These are phyloP conservation scores for Leccinum laetum DNA, from an alignment of 1,284 basidiomycete species.

Conservation along the genomic window DNA sequence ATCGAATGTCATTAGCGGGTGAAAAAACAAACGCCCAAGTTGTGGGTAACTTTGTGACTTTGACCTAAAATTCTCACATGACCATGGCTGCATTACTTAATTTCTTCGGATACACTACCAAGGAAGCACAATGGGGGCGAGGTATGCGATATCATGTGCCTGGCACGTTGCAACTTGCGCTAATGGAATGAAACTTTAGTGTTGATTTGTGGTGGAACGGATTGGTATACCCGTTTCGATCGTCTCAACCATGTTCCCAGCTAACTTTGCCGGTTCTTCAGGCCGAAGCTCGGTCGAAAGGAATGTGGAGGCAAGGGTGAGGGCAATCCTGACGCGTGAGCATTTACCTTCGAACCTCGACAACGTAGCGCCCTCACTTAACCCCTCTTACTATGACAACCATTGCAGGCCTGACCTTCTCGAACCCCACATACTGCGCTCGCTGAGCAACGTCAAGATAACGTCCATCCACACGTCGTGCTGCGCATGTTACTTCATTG, in stretches of 20 bases:
- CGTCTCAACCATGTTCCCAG: slow-evolving; percentile 8
- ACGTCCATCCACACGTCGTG: slow-evolving; percentile 74
- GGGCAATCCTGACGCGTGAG: slow-evolving; percentile 43
- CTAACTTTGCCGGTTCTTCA: slow-evolving; percentile 31
- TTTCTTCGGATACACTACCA: slow-evolving; percentile 23
- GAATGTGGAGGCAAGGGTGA: slow-evolving; percentile 50
- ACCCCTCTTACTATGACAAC: neutral
- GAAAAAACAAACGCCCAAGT: slow-evolving; percentile 20
- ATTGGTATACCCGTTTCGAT: slow-evolving; percentile 47
- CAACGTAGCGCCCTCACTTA: slow-evolving; percentile 3
- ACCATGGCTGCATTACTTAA: slow-evolving; percentile 26
- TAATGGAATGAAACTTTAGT: slow-evolving; percentile 45
- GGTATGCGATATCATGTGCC: slow-evolving; percentile 23
- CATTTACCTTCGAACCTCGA: slow-evolving; percentile 10
- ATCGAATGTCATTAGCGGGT: slow-evolving; percentile 14
- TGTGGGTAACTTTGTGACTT: slow-evolving; percentile 12
- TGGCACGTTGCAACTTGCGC: slow-evolving; percentile 10
- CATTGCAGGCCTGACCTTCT: slow-evolving; percentile 66
- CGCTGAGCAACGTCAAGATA: slow-evolving; percentile 78
- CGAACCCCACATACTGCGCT: slow-evolving; percentile 86
- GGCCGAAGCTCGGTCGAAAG: slow-evolving; percentile 67
- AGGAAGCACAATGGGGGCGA: slow-evolving; percentile 34
- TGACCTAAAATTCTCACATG: slow-evolving; percentile 27
- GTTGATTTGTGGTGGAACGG: slow-evolving; percentile 81
- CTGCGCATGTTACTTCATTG: slow-evolving; percentile 73